Evolutionary conservation across 2,329 filamentous ascomycete genomes (phyloP), one percentile per base, ranked within the genome.

Genomic region (Xylaria sp.): DNA sequence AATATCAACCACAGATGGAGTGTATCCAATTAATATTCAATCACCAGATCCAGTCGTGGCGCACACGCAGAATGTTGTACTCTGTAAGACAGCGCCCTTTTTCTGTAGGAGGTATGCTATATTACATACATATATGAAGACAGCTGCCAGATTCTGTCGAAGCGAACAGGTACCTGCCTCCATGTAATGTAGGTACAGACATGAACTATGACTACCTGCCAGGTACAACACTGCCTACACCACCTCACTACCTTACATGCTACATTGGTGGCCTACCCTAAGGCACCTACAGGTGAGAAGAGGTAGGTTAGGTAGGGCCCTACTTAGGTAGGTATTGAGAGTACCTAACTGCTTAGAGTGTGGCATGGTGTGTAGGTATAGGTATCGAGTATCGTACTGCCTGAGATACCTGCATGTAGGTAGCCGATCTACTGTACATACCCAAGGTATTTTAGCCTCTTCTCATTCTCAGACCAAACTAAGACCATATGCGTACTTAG

Each of bases 81-180:
- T 58, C 59, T 64, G 65, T 69, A 7, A 63, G 57, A 69, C 67
- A 63, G 44, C 61, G 51, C 51, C 65, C 15, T 25, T 50, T 50
- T 45, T 29, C 49, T 42, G 36, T 42, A 27, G 36, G 44, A 39
- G 22, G 58, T 39, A 47, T 38, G 44, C 36, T 17, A 29, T 61
- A 51, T 51, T n/a, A 51, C 27, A 11, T 33, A 33, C 27, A 51
- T 51, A 42, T 49, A 58, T 61, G 50, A 57, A 39, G 36, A 58
- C 39, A 65, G 38, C 45, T 53, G 51, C 22, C 61, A 53, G 59
- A 64, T 20, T 45, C 25, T 25, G 45, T 47, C 10, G 20, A 57
- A 45, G 22, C 53, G 25, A 61, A 22, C 27, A 49, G 31, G 49
- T 20, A 51, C 58, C 27, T 54, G n/a, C 27, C 25, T 56, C 17